Conservation (phyloP, 106 monocot species). For the Acanthochlamys bracteata region DNA sequence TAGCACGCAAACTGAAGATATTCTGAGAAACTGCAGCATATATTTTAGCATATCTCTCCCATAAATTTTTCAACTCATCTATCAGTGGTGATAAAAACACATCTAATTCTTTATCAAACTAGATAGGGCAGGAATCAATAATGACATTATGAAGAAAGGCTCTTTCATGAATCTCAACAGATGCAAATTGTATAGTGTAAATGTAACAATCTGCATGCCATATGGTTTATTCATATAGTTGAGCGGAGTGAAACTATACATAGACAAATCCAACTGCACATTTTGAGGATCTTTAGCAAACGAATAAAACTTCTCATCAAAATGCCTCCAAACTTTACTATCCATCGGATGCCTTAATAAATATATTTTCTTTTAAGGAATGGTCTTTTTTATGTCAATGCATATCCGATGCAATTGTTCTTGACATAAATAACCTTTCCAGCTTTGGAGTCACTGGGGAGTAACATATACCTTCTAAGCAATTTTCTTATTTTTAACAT, state of each 20-base stretch:
- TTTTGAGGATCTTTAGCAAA: slow-evolving; percentile 1
- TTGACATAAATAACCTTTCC: slow-evolving; percentile 4
- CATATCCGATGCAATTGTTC: slow-evolving; percentile 5
- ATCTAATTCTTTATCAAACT: slow-evolving; percentile 3
- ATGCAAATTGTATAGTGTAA: slow-evolving; percentile 6
- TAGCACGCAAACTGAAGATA: slow-evolving; percentile 7
- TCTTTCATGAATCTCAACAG: slow-evolving; percentile 8
- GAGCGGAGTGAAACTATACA: slow-evolving; percentile 11
- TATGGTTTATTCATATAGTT: slow-evolving; percentile 4
- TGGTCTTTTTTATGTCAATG: neutral
- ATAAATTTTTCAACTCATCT: neutral
- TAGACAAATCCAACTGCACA: slow-evolving; percentile 5
- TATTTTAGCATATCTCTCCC: neutral
- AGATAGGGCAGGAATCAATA: neutral
- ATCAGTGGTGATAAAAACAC: slow-evolving; percentile 10
- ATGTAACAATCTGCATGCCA: neutral
- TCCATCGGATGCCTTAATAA: neutral
- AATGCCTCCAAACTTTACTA: slow-evolving; percentile 1
- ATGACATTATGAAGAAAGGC: neutral
- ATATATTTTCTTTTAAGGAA: neutral
- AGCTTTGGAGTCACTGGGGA: neutral
- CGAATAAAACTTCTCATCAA: neutral
- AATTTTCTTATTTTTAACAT: neutral
- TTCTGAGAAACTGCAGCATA: slow-evolving; percentile 8
- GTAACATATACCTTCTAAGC: neutral